Evolutionary conservation across 2,329 filamentous ascomycete species (phyloP), one percentile per base, ranked within the genome.

Genomic region (Malbranchea cinnamomea): DNA sequence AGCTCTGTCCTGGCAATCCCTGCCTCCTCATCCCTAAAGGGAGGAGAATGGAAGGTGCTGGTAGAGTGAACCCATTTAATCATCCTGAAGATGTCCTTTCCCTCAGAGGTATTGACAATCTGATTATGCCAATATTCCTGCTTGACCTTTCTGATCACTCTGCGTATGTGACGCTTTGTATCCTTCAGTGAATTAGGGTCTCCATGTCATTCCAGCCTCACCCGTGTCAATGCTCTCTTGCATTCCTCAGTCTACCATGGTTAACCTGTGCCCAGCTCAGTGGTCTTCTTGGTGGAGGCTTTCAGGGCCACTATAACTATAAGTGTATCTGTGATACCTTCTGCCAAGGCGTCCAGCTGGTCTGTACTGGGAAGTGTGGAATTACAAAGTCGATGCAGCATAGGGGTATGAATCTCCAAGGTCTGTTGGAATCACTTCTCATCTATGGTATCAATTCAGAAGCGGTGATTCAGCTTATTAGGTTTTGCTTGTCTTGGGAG

Each of bases 11-110:
- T 26, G 23, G 13, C 7, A 8, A 26, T 26, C 8, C 19, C 28
- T 23, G 11, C 5, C 7, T 8, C 23, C 13, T 7, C 23, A 26
- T 26, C 23, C 13, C 12, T 13, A 13, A 30, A 13, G 20, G 28
- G 28, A 13, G 28, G 28, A 7, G 28, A 30, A 15, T 30, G n/a
- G 16, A 23, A 30, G n/a, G 17, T 11, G 28, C 18, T 19, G 9
- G 28, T 30, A 6, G 28, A 30, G 12, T 23, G 28, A n/a, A 19
- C 28, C 28, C 28, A 30, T 22, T 22, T 22, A 15, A 30, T 22
- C 28, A 30, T 30, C 18, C 16, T 19, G 12, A 30, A 30, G 18
- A 30, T 23, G 12, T 30, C 28, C 20, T 22, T 30, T 19, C 28
- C 18, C 16, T 30, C 28, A 23, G 28, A 9, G 13, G 12, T 12